These are phyloP conservation scores for Citrus maxima DNA, from an alignment of 345 rosid species.

Conservation along the genomic window DNA sequence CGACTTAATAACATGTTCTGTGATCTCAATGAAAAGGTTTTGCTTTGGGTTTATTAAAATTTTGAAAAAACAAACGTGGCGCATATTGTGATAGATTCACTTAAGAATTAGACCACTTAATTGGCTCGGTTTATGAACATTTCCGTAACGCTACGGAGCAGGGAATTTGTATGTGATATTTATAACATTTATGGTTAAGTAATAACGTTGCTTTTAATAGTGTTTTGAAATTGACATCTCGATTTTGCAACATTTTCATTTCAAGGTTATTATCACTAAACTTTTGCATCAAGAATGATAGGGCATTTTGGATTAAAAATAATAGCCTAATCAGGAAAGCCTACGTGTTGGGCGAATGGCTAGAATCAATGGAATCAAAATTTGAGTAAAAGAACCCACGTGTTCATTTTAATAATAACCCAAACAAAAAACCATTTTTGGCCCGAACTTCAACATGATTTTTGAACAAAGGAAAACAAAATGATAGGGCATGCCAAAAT, in stretches of 20 bases:
- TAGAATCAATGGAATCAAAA: background rate
- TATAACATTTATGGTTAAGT: background rate
- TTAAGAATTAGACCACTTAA: too few relatives aligned
- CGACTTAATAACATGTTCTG: too few relatives aligned
- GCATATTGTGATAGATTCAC: too few relatives aligned
- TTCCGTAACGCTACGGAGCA: too few relatives aligned
- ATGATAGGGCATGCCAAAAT: background rate
- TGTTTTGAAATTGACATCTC: background rate
- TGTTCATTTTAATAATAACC: background rate
- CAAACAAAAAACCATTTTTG: too few relatives aligned
- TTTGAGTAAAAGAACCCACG: background rate
- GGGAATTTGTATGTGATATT: background rate
- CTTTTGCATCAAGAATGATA: background rate
- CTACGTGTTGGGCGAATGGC: background rate
- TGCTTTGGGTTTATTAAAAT: too few relatives aligned
- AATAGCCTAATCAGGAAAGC: background rate
- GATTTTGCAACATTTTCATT: background rate
- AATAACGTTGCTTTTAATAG: background rate
- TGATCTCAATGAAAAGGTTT: too few relatives aligned
- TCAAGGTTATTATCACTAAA: too few relatives aligned
- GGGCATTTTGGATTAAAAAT: too few relatives aligned
- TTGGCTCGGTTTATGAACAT: too few relatives aligned
- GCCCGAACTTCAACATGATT: background rate
- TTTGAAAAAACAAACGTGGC: too few relatives aligned
- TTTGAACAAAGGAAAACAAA: background rate